Percentiles rank a stretch among this genome's conserved stretches.
Evolutionary conservation across 306 rosid species (phyloP).

Genomic region (Begonia loranthoides): DNA sequence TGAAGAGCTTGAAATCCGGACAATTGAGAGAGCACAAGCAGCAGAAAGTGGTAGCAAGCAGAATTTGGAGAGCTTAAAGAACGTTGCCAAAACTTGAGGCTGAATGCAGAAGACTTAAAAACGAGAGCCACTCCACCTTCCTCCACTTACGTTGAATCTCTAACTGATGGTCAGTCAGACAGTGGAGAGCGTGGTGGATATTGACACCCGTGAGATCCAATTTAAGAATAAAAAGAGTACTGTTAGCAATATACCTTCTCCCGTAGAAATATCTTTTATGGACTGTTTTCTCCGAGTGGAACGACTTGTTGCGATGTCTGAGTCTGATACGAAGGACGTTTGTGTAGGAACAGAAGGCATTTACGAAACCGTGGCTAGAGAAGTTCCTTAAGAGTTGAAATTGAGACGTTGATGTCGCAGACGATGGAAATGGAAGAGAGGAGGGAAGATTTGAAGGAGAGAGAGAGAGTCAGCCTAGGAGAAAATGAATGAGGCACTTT

Average conservation of each 20-base stretch:
- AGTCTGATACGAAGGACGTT: conserved; percentile 23
- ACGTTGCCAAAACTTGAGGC: conserved; percentile 87
- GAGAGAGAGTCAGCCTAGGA: too few species aligned
- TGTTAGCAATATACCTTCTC: conserved; percentile 29
- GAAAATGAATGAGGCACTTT: too few species aligned
- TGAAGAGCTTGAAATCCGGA: conserved; percentile 66
- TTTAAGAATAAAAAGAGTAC: conserved; percentile 52
- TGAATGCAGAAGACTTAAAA: conserved; percentile 71
- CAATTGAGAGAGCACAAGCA: conserved; percentile 78
- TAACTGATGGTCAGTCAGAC: conserved; percentile 65
- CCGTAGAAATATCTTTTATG: conserved; percentile 62
- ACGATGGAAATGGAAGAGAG: conserved; percentile 37
- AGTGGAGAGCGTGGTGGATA: conserved; percentile 43
- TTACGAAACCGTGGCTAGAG: conserved; percentile 18
- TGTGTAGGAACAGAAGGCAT: conserved; percentile 24
- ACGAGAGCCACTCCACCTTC: conserved; percentile 46
- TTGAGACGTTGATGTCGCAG: conserved; percentile 46
- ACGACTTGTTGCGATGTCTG: conserved; percentile 59
- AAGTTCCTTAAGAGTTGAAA: conserved; percentile 36
- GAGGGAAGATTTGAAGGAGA: too few species aligned
- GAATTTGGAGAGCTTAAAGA: conserved; percentile 77
- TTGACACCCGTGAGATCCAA: conserved; percentile 36
- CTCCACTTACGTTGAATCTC: conserved; percentile 55
- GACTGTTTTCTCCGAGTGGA: conserved; percentile 97
- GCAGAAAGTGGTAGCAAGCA: conserved; percentile 98